These are phyloP conservation scores for Aspergillus udagawae DNA, from an alignment of 2,329 filamentous ascomycete species.

Conservation along the genomic window DNA sequence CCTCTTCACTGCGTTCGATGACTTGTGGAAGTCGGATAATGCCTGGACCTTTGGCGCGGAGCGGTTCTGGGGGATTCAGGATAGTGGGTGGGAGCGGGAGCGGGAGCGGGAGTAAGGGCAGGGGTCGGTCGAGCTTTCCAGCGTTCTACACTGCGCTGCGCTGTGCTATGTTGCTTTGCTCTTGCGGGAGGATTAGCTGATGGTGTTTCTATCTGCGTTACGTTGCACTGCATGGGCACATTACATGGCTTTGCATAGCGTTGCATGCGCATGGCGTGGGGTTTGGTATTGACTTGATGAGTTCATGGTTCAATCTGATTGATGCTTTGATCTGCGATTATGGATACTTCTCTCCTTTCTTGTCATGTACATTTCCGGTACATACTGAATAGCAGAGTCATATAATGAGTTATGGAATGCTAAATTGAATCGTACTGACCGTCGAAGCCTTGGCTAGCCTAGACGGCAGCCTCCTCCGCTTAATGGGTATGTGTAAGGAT, in stretches of 20 bases:
- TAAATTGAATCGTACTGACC: background rate
- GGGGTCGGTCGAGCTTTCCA: background rate
- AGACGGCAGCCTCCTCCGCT: background rate
- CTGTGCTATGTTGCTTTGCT: background rate
- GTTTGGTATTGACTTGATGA: background rate
- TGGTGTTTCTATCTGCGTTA: background rate
- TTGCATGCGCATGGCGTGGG: background rate
- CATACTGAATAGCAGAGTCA: background rate
- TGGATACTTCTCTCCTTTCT: background rate
- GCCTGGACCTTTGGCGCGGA: constrained; percentile 65
- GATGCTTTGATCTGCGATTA: background rate
- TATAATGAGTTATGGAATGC: background rate
- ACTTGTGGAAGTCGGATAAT: constrained; percentile 69
- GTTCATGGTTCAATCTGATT: background rate
- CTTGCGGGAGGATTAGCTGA: background rate
- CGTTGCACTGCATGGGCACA: background rate
- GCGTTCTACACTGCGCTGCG: background rate
- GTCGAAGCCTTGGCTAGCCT: no score
- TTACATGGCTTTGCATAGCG: background rate
- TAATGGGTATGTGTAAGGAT: background rate
- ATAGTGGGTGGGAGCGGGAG: background rate
- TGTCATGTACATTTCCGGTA: background rate
- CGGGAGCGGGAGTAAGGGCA: no score
- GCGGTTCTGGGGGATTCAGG: constrained; percentile 67
- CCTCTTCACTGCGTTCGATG: constrained; percentile 76